Evolutionary conservation across 306 rosid species (phyloP).

Genomic region (Acacia crassicarpa): DNA sequence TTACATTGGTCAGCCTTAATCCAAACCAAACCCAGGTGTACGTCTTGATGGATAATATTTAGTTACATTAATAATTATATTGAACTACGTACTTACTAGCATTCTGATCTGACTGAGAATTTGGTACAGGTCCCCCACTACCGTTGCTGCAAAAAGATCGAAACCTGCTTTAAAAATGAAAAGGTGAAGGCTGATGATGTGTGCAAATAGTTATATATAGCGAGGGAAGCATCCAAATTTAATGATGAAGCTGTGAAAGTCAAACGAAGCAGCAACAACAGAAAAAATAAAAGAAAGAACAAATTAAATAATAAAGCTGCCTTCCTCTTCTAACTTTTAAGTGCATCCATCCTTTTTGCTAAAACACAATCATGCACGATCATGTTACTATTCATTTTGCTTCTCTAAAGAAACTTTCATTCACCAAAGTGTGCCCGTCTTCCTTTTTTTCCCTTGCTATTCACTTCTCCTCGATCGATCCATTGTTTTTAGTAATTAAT

Average conservation of each 20-base stretch:
- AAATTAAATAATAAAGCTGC: background rate
- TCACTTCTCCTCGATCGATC: background rate
- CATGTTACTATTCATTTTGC: constrained; percentile 11
- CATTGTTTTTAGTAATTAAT: background rate
- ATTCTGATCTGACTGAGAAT: background rate
- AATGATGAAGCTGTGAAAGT: constrained; percentile 9
- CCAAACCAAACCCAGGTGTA: too few species aligned
- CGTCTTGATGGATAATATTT: too few species aligned
- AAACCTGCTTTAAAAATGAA: background rate
- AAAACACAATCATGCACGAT: background rate
- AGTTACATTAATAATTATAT: too few species aligned
- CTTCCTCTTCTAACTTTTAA: constrained; percentile 3
- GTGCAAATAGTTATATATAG: background rate
- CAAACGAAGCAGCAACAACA: background rate
- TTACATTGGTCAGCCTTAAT: too few species aligned
- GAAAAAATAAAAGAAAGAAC: background rate
- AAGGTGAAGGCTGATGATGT: background rate
- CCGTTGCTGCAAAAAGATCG: background rate
- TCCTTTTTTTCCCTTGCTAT: background rate
- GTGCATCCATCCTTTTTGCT: background rate
- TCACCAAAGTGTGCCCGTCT: background rate
- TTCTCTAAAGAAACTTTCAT: background rate
- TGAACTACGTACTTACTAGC: background rate
- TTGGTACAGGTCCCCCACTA: background rate
- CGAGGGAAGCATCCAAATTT: background rate